Percentiles rank a stretch among this genome's conserved stretches.
Evolutionary conservation across 2,329 filamentous ascomycete genomes (phyloP).

Genomic region (Scedosporium apiospermum): DNA sequence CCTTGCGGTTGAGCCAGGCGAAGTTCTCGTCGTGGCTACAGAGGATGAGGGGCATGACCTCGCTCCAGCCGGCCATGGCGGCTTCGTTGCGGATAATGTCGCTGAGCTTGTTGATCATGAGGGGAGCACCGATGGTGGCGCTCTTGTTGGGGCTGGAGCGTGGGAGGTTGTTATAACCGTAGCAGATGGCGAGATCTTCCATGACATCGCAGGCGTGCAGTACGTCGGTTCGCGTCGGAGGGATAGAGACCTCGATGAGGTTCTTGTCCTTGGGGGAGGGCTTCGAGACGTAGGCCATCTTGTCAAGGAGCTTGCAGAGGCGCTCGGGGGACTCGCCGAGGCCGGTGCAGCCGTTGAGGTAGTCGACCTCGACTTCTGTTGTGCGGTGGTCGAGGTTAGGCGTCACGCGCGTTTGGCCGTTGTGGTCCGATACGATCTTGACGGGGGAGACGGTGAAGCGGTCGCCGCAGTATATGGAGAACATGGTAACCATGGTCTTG

Average conservation of each 20-base stretch:
- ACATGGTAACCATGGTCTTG: constrained; percentile 96
- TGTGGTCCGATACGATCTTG: constrained; percentile 86
- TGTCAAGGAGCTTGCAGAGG: constrained; percentile 71
- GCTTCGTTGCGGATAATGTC: constrained; percentile 86
- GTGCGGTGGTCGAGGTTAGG: constrained; percentile 70
- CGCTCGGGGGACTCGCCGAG: constrained; percentile 63
- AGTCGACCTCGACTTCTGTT: constrained; percentile 78
- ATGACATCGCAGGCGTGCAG: constrained; percentile 97
- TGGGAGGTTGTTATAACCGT: constrained; percentile 94
- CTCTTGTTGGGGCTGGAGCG: constrained; percentile 79
- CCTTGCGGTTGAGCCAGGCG: constrained; percentile 81
- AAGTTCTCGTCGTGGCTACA: constrained; percentile 99
- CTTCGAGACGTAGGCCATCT: constrained; percentile 79
- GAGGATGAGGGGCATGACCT: constrained; percentile 91
- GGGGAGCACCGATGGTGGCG: constrained; percentile 74
- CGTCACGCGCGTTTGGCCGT: constrained; percentile 69
- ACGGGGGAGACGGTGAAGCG: constrained; percentile 90
- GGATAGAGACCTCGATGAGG: constrained; percentile 72
- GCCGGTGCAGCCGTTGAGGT: constrained; percentile 89
- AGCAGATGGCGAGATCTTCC: constrained; percentile 95
- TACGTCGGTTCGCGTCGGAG: constrained; percentile 85
- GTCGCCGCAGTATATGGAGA: constrained; percentile 81
- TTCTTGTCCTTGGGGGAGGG: constrained; percentile 57
- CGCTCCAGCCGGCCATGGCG: constrained; percentile 90
- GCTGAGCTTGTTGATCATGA: constrained; percentile 86